Base-by-base conservation (phyloP, 1,284 basidiomycete genomes). In the Sporisorium reilianum region DNA sequence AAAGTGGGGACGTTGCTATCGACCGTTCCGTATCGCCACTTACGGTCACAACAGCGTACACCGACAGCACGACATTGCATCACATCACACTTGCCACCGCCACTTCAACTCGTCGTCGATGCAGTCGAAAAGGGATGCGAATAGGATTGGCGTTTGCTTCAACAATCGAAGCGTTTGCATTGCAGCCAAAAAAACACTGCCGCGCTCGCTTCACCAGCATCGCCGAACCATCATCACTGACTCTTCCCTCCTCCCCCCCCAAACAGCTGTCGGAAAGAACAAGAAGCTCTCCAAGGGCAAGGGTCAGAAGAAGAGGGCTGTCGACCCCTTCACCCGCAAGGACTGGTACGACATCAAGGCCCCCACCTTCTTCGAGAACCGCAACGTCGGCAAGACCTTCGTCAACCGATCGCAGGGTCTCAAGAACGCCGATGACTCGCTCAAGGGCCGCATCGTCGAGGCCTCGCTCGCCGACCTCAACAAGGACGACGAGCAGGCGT, bases 311-410 rank as follows among this genome's bases (percentile, higher is more conserved):
- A 97, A 97, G 89, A 96, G 96, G 91, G 94, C 96, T 86, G 95
- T 99, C 81, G 97, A 99, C 90, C 95, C 97, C 81, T 98, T 99
- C 93, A 92, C 96, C 82, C 92, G 96, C 88, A 99, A 99, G 89
- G 96, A 99, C 85, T 99, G 97, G 97, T 99, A 96, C 88, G 95
- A 98, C 87, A 92, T 99, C 88, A 98, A 97, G 88, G 96, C 95
- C 10, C 97, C 97, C 64, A 95, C 94, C 80, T 95, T 94, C 87
- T 99, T 99, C 87, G 96, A 98, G 87, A 91, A 92, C 84, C 91
- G 92, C 86, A 97, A 97, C 86, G 92, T 95, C 84, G 97, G 97
- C 87, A 98, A 98, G 91, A 99, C 97, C 69, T 91, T 99, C 80
- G 95, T 93, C 86, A 99, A 99, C 90, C 90, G 96, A 86, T 97